phyloP scores from a whole-genome alignment of 305 asterid genomes.

The Stenogyne calaminthoides region DNA sequence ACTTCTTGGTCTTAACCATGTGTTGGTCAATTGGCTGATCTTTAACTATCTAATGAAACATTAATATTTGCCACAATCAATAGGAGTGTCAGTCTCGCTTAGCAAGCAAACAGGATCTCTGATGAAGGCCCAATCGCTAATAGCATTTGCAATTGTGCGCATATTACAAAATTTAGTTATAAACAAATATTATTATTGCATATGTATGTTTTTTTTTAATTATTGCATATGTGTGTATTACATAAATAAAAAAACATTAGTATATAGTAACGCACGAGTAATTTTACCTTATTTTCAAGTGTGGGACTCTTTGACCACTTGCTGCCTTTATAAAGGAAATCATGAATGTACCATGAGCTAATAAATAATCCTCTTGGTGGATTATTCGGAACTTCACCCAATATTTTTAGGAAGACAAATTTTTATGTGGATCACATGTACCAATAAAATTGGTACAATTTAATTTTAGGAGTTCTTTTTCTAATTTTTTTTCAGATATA shows the following conservation, averaged over 20 bases:
- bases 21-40: too few relatives aligned
- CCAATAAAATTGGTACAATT: too few relatives aligned
- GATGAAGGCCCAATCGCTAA: not conserved
- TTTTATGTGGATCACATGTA: too few relatives aligned
- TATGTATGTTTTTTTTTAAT: too few relatives aligned
- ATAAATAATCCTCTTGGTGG: not conserved
- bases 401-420: too few relatives aligned
- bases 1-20: too few relatives aligned
- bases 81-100: not conserved
- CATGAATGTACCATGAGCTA: not conserved
- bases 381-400: not conserved
- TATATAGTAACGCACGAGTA: too few relatives aligned
- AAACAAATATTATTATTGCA: not conserved
- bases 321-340: not conserved
- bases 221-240: too few relatives aligned
- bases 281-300: not conserved
- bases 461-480: too few relatives aligned
- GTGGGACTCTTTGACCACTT: not conserved
- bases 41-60: too few relatives aligned
- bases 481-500: too few relatives aligned
- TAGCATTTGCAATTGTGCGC: not conserved
- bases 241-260: too few relatives aligned
- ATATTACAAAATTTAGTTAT: not conserved
- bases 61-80: not conserved
- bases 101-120: not conserved